A percentile compares a stretch with the other conserved stretches of the same genome.
These are phyloP conservation scores for Euptelea pleiosperma DNA, from an alignment of 164 flowering plant genomes.

Conservation along the genomic window DNA sequence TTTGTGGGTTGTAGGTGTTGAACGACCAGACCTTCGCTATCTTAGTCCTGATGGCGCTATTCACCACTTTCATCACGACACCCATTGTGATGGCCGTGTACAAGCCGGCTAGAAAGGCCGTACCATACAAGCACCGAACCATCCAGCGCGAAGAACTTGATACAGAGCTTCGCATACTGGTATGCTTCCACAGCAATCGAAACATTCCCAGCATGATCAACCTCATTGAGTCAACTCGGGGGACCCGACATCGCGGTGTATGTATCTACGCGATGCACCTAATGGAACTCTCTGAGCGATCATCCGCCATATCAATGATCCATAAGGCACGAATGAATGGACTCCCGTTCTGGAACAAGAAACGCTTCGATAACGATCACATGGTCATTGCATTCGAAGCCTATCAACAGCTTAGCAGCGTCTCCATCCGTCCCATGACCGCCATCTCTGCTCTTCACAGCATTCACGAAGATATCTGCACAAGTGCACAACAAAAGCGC, in stretches of 20 bases:
- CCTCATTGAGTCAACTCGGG: constrained; percentile 46
- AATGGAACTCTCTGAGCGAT: constrained; percentile 55
- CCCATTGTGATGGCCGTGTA: constrained; percentile 41
- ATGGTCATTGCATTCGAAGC: constrained; percentile 51
- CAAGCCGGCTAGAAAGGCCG: constrained; percentile 33
- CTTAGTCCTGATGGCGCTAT: constrained; percentile 49
- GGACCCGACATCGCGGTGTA: constrained; percentile 28
- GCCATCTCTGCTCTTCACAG: constrained; percentile 36
- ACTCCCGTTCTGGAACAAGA: constrained; percentile 55
- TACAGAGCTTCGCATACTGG: constrained; percentile 39
- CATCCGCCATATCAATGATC: constrained; percentile 53
- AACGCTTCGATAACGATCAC: constrained; percentile 18
- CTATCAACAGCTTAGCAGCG: constrained; percentile 30
- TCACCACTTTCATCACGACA: constrained; percentile 63
- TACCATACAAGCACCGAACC: constrained; percentile 38
- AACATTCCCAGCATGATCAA: constrained; percentile 48
- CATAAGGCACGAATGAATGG: constrained; percentile 49
- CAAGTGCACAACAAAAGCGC: constrained; percentile 36
- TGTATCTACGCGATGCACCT: constrained; percentile 53
- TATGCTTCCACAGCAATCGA: constrained; percentile 40
- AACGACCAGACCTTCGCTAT: constrained; percentile 53
- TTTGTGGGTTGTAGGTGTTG: constrained; percentile 31
- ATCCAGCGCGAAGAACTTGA: constrained; percentile 28
- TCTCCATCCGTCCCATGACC: constrained; percentile 37
- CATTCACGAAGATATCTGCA: constrained; percentile 49